Conservation (phyloP, 441 rosid genomes). For the Flueggea neowawraea region DNA sequence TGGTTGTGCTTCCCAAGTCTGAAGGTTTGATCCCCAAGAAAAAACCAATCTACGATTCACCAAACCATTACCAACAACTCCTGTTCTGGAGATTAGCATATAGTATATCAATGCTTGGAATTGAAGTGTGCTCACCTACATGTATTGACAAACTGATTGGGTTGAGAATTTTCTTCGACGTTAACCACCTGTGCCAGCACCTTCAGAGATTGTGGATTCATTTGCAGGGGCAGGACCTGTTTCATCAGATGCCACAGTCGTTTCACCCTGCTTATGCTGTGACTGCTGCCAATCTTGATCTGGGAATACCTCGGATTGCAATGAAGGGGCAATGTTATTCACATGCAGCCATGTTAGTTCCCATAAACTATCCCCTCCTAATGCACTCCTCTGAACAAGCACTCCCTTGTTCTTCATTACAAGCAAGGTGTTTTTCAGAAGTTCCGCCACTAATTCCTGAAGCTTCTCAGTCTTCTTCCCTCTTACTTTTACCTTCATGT, state of each 20-base stretch:
- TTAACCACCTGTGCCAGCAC: background rate
- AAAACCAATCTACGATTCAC: background rate
- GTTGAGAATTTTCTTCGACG: background rate
- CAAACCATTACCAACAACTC: background rate
- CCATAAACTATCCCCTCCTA: conserved; percentile 92
- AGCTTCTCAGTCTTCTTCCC: conserved; percentile 82
- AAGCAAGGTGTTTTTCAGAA: conserved; percentile 73
- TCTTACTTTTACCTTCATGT: conserved; percentile 74
- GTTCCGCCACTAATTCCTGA: conserved; percentile 70
- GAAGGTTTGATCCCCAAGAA: no score
- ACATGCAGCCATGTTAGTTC: conserved; percentile 86
- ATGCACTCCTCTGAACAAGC: conserved; percentile 63
- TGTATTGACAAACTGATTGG: background rate
- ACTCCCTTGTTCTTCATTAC: conserved; percentile 79
- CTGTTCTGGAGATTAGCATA: background rate
- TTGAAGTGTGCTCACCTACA: background rate
- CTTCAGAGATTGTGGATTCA: conserved; percentile 7
- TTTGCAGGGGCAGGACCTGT: conserved; percentile 16
- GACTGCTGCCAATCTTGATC: conserved; percentile 46
- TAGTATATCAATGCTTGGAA: background rate
- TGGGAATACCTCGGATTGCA: conserved; percentile 78
- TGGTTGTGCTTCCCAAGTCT: no score
- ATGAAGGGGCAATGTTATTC: conserved; percentile 61
- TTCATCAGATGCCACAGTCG: conserved; percentile 19
- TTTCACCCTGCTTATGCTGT: conserved; percentile 22